Conservation (phyloP, 768 basidiomycete species). For the Boletus vinaceobasis region DNA sequence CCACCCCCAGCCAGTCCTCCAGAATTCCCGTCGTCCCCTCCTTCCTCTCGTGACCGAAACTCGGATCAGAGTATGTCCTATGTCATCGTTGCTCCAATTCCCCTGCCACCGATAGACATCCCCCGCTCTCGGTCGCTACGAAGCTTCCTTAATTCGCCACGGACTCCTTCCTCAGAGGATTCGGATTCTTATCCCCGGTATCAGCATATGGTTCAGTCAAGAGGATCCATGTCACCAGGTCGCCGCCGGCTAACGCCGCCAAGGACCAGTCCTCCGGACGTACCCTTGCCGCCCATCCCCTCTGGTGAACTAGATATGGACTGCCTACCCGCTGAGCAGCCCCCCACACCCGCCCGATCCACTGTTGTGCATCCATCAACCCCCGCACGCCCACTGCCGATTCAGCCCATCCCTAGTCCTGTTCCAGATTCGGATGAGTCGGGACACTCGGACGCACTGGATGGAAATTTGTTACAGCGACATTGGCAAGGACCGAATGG, state of each 20-base stretch:
- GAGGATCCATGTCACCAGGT: background rate
- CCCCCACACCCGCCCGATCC: constrained; percentile 5
- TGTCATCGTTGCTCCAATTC: background rate
- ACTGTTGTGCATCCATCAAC: background rate
- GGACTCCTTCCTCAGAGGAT: constrained; percentile 9
- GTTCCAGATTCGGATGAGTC: constrained; percentile 11
- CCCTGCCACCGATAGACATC: background rate
- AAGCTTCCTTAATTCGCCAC: background rate
- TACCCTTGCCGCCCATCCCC: constrained; percentile 24
- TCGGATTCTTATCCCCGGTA: background rate
- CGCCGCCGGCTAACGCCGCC: constrained; percentile 11
- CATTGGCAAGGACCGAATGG: constrained; percentile 1
- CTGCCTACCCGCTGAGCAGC: background rate
- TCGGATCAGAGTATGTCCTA: background rate
- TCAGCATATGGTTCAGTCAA: background rate
- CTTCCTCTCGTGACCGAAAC: background rate
- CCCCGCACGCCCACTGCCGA: constrained; percentile 13
- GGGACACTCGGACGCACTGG: background rate
- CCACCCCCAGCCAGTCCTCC: constrained; percentile 5
- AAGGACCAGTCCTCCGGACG: constrained; percentile 10
- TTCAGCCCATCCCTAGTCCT: constrained; percentile 18
- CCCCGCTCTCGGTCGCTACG: constrained; percentile 3
- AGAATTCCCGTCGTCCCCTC: background rate
- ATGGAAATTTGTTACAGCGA: background rate
- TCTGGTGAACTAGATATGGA: background rate